Conservation (phyloP, 73 alveolate species). For the Tetrahymena borealis region DNA sequence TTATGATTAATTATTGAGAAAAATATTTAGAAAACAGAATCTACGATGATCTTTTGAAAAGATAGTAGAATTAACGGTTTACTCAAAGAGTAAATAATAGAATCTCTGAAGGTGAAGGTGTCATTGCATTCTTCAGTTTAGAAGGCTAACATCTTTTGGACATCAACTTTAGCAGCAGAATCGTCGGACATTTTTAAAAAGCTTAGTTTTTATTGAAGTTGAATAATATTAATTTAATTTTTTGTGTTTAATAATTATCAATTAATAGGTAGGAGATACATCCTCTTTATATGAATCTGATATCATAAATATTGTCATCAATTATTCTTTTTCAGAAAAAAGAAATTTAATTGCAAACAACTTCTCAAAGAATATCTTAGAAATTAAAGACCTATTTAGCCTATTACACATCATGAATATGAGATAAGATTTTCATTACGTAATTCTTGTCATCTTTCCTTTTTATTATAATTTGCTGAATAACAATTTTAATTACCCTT, state of each 20-base stretch:
- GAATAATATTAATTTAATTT: background rate
- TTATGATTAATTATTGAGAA: background rate
- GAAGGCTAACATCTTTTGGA: constrained; percentile 44
- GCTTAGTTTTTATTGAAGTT: background rate
- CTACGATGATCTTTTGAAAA: background rate
- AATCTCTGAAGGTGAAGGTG: constrained; percentile 25
- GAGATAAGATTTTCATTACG: constrained; percentile 1
- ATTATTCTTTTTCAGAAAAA: background rate
- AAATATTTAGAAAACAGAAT: too few relatives aligned
- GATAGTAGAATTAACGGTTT: background rate
- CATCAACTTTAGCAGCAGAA: constrained; percentile 7
- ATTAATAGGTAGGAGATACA: background rate
- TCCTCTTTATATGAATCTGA: background rate
- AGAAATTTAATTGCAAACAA: background rate
- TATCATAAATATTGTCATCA: background rate
- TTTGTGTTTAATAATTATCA: background rate
- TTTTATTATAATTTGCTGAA: background rate
- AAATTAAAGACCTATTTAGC: background rate
- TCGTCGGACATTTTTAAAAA: background rate
- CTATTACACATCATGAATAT: background rate
- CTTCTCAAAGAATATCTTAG: background rate
- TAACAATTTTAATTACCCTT: background rate
- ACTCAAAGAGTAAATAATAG: constrained; percentile 49
- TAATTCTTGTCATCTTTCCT: background rate
- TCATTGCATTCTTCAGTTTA: constrained; percentile 7